Base-by-base conservation (phyloP, 768 basidiomycete genomes). In the Zangia roseola region DNA sequence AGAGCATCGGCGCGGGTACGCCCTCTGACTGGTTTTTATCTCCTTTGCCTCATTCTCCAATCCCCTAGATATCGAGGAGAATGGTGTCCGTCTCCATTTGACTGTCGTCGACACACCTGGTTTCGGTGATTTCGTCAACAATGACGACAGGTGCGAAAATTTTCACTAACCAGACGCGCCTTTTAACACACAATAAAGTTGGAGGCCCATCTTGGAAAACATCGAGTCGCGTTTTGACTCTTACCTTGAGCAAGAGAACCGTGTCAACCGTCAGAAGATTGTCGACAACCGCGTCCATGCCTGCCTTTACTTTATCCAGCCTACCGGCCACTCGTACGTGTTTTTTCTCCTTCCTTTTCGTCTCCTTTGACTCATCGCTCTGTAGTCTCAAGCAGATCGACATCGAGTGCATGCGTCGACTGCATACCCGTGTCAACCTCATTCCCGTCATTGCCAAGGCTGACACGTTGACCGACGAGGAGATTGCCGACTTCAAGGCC, bases 101-200 rank as follows among this genome's bases (percentile, higher is more conserved):
- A 98, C 94, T n/a, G 95, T 99, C 53, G 97, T 99, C 55, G 97
- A 99, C 68, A 99, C 94, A 24, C 97, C 97, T 48, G 97, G 97
- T 28, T 99, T 97, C 64, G 97, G 97, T 53, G 97, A 99, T 70
- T 98, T 97, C 69, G 94, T 98, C 65, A 97, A 99, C 78, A 99
- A 99, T 69, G 92, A 97, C 60, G 93, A 97, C 64, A 94, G 94
- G 93, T 92, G 54, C 56, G 73, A 56, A 56, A 59, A 40, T 45
- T 54, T 62, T 36, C 43, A 16, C 20, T 58, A 41, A 34, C 17
- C 33, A 24, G 19, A 28, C 43, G 44, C 41, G 17, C 54, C 58
- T 36, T 53, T 54, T 57, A 26, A 55, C 61, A 56, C 48, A 53
- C 40, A 45, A 20, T 31, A 16, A 57, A 97, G 95, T 69, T 99